These are phyloP conservation scores for Neurospora sp. DNA, from an alignment of 495 filamentous ascomycete species.

Conservation along the genomic window DNA sequence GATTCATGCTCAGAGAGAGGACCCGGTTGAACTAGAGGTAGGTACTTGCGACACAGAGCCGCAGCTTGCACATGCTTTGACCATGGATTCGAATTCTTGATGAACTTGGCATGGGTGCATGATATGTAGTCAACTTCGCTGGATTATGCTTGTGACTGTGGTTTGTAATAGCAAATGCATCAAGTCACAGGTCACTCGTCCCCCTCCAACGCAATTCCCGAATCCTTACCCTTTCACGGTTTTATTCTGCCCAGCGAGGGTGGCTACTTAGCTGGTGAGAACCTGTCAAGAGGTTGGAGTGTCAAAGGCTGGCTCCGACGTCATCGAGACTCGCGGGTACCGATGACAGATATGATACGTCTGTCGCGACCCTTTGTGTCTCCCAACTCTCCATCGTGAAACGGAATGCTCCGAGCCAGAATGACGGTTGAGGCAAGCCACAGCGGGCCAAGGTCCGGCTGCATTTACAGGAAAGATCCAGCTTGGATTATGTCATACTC, in stretches of 20 bases:
- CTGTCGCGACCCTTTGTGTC: neutral
- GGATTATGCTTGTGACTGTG: neutral
- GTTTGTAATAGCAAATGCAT: neutral
- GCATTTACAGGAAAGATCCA: neutral
- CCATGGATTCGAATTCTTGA: neutral
- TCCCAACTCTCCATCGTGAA: neutral
- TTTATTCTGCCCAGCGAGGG: neutral
- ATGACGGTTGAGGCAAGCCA: neutral
- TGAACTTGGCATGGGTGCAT: neutral
- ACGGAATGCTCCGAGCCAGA: neutral
- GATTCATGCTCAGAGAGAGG: neutral
- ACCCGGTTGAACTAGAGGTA: neutral
- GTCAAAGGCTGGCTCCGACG: neutral
- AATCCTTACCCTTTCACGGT: neutral
- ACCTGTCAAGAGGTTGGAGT: neutral
- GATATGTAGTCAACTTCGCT: neutral
- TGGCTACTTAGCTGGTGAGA: neutral
- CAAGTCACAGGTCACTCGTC: neutral
- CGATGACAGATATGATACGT: neutral
- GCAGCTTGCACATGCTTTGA: neutral
- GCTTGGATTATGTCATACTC: neutral
- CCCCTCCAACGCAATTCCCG: neutral
- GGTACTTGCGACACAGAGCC: neutral
- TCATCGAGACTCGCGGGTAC: neutral
- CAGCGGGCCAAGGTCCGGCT: neutral